These are phyloP conservation scores for Aspergillus steynii DNA, from an alignment of 495 filamentous ascomycete species.

Conservation along the genomic window DNA sequence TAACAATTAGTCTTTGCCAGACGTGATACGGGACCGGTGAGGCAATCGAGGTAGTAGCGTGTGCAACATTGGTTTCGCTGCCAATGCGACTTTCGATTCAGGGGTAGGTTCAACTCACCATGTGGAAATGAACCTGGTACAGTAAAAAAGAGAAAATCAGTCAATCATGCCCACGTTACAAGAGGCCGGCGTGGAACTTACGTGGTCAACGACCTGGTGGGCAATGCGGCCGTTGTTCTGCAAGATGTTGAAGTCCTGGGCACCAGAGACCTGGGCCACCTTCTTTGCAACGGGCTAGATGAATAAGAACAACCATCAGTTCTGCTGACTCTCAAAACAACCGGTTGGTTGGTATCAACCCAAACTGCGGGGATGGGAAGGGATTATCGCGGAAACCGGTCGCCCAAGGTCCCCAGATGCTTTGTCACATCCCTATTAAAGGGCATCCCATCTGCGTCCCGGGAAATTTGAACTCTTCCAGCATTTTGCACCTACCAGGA, in stretches of 20 bases:
- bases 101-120: constrained; percentile 55
- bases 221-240: constrained; percentile 95
- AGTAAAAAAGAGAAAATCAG: background rate
- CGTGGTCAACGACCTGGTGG: constrained; percentile 95
- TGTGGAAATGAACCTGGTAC: constrained; percentile 83
- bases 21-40: background rate
- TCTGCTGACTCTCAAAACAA: background rate
- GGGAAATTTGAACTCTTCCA: background rate
- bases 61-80: background rate
- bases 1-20: constrained; percentile 15
- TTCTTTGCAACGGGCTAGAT: constrained; percentile 81
- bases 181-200: constrained; percentile 30
- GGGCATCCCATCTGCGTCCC: background rate
- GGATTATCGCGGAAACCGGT: background rate
- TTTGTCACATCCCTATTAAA: constrained; percentile 9
- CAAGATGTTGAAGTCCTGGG: constrained; percentile 84
- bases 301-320: background rate
- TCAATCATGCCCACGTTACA: background rate
- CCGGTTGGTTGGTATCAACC: background rate
- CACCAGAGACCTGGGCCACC: constrained; percentile 73
- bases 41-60: background rate
- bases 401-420: constrained; percentile 23
- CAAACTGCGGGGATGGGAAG: constrained; percentile 5
- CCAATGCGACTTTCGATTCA: background rate
- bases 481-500: constrained; percentile 59